A percentile compares a stretch with the other conserved stretches of the same genome.
Evolutionary conservation across 768 basidiomycete genomes (phyloP).

Genomic region (Russula emetica): DNA sequence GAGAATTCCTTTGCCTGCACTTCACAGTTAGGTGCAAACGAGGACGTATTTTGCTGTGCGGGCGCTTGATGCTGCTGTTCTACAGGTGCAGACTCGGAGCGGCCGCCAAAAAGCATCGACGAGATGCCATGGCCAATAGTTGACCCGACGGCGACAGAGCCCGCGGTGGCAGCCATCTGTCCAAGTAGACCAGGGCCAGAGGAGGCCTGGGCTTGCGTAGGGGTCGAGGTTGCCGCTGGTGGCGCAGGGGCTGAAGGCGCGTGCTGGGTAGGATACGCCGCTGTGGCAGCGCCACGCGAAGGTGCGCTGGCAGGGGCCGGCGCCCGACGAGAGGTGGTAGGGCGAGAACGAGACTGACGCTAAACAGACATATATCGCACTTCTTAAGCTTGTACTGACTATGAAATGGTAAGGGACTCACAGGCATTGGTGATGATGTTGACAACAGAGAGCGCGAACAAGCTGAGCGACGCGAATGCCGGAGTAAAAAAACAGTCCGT

Average conservation of each 20-base stretch:
- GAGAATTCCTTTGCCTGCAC: slow-evolving; percentile 86
- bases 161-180: slow-evolving; percentile 88
- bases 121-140: slow-evolving; percentile 89
- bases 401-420: slow-evolving; percentile 33
- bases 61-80: slow-evolving; percentile 44
- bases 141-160: slow-evolving; percentile 84
- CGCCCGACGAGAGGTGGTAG: slow-evolving; percentile 39
- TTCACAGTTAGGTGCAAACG: slow-evolving; percentile 60
- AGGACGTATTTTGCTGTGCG: slow-evolving; percentile 44
- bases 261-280: slow-evolving; percentile 32
- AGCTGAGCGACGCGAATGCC: slow-evolving; percentile 11
- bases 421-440: slow-evolving; percentile 42
- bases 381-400: not conserved
- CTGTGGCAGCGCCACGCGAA: slow-evolving; percentile 31
- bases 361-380: slow-evolving; percentile 31
- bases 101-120: slow-evolving; percentile 82
- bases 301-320: slow-evolving; percentile 48
- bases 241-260: slow-evolving; percentile 39
- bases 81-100: slow-evolving; percentile 42
- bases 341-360: slow-evolving; percentile 77
- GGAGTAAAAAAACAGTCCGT: slow-evolving; percentile 8
- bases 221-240: slow-evolving; percentile 28
- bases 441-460: slow-evolving; percentile 2
- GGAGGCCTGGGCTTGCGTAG: slow-evolving; percentile 34
- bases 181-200: slow-evolving; percentile 64